A percentile compares a stretch with the other conserved stretches of the same genome.
phyloP scores from a whole-genome alignment of 352 stramenopile genomes.

The Phytophthora chlamydospora region DNA sequence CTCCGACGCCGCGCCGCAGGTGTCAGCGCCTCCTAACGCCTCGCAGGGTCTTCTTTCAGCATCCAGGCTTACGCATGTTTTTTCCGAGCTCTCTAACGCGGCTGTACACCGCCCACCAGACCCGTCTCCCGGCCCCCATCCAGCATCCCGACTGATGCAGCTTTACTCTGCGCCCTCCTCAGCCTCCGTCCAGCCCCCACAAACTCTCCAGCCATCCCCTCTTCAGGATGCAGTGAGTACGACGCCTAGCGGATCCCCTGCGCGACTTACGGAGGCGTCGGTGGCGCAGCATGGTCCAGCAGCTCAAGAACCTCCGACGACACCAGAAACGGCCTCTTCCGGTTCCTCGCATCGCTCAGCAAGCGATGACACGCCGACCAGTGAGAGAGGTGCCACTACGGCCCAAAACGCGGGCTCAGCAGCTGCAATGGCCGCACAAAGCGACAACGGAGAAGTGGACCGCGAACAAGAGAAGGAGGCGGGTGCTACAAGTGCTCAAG shows the following conservation, averaged over 20 bases:
- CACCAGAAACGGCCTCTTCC: slow-evolving; percentile 6
- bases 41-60: not conserved
- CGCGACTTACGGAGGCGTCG: not conserved
- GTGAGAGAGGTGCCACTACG: slow-evolving; percentile 6
- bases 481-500: not conserved
- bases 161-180: not conserved
- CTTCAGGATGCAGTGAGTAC: not conserved
- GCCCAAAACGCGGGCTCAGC: not conserved
- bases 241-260: slow-evolving; percentile 2
- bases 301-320: not conserved
- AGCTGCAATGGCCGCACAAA: not conserved
- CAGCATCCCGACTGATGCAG: not conserved
- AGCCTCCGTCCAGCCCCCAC: not conserved
- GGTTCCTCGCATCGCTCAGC: slow-evolving; percentile 7
- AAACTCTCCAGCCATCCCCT: not conserved
- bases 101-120: slow-evolving; percentile 1
- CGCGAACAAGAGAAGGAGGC: not conserved
- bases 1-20: not conserved
- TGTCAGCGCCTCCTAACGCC: slow-evolving; percentile 9
- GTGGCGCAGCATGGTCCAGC: not conserved
- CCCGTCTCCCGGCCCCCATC: not conserved
- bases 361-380: slow-evolving; percentile 10
- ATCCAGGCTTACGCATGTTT: not conserved
- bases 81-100: not conserved
- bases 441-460: too few relatives aligned